Percentiles rank a stretch among this genome's conserved stretches.
These are phyloP conservation scores for Agastache rugosa DNA, from an alignment of 257 asterid species.

Conservation along the genomic window DNA sequence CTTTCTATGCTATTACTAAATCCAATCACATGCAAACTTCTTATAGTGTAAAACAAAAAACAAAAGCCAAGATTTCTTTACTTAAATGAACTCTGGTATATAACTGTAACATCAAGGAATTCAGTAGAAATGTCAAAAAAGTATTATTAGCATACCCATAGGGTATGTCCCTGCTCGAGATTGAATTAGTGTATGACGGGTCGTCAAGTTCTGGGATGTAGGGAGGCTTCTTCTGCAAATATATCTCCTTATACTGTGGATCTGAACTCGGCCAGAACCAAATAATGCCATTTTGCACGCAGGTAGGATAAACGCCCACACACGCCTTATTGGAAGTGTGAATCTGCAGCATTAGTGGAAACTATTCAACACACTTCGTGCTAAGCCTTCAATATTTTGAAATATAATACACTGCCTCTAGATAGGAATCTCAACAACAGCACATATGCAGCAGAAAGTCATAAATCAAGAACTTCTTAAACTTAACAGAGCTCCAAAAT, in stretches of 20 bases:
- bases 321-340: conserved; percentile 84
- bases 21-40: too few relatives aligned
- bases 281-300: conserved; percentile 76
- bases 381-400: background rate
- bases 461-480: conserved; percentile 25
- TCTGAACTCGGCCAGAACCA: conserved; percentile 95
- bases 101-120: background rate
- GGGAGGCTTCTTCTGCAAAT: conserved; percentile 65
- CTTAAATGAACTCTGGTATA: too few relatives aligned
- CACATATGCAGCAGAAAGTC: conserved; percentile 1
- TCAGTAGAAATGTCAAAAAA: conserved; percentile 7
- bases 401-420: background rate
- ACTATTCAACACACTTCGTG: conserved; percentile 8
- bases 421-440: background rate
- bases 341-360: conserved; percentile 48
- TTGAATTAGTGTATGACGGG: conserved; percentile 62
- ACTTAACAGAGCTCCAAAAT: background rate
- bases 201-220: conserved; percentile 85
- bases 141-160: conserved; percentile 59
- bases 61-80: too few relatives aligned
- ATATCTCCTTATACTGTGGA: conserved; percentile 60
- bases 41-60: too few relatives aligned
- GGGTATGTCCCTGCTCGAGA: conserved; percentile 68
- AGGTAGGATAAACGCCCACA: conserved; percentile 80
- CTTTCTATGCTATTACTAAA: too few relatives aligned